Evolutionary conservation across 495 filamentous ascomycete species (phyloP).

Genomic region (Aspergillus bertholletiae): DNA sequence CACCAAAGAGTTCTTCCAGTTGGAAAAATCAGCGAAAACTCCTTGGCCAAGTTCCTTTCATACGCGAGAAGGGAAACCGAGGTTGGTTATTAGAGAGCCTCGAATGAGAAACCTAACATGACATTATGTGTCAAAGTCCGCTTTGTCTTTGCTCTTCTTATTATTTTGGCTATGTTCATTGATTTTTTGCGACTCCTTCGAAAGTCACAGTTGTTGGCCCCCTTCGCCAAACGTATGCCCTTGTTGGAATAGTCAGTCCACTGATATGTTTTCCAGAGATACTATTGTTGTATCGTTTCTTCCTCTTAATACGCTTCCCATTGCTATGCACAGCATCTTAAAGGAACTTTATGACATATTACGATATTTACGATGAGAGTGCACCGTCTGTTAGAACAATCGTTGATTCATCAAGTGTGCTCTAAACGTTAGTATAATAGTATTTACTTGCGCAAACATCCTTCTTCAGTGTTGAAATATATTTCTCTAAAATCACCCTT

Average conservation of each 20-base stretch:
- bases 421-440: no score
- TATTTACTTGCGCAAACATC: no score
- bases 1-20: conserved; percentile 40
- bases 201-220: no score
- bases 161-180: background rate
- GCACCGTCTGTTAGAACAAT: background rate
- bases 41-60: conserved; percentile 20
- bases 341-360: no score
- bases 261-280: background rate
- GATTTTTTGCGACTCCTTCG: no score
- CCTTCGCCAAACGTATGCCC: background rate
- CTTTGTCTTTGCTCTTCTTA: background rate
- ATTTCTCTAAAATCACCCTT: no score
- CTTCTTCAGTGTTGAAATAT: no score
- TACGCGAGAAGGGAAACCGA: conserved; percentile 17
- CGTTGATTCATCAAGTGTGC: no score
- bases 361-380: background rate
- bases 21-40: conserved; percentile 24
- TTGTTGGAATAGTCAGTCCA: background rate
- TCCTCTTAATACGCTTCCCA: background rate
- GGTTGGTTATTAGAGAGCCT: background rate
- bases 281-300: background rate
- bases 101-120: no score
- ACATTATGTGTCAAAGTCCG: no score
- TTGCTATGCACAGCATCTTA: background rate